phyloP scores from a whole-genome alignment of 805 yeast species.

The Kazachstania taianensis region DNA sequence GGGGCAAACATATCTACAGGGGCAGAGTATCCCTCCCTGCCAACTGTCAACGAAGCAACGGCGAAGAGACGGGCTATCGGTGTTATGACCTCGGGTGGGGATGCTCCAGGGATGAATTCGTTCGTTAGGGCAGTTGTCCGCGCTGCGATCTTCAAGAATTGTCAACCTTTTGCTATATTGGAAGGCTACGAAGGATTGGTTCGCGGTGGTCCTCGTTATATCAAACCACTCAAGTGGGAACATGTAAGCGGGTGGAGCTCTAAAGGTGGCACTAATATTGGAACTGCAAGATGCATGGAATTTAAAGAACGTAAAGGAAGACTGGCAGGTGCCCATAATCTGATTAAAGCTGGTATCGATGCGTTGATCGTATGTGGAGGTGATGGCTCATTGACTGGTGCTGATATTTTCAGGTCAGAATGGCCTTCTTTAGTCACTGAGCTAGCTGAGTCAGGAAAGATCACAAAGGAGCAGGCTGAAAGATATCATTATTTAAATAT shows the following conservation, averaged over 20 bases:
- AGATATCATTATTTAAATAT: constrained; percentile 49
- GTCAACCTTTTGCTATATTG: constrained; percentile 54
- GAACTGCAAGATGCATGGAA: constrained; percentile 64
- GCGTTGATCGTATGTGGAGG: constrained; percentile 76
- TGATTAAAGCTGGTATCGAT: constrained; percentile 61
- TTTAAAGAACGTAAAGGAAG: constrained; percentile 60
- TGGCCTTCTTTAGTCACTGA: constrained; percentile 65
- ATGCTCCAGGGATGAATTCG: constrained; percentile 73
- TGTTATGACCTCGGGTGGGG: constrained; percentile 75
- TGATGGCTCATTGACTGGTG: constrained; percentile 76
- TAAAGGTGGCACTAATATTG: constrained; percentile 67
- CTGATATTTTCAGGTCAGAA: constrained; percentile 62
- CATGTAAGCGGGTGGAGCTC: constrained; percentile 62
- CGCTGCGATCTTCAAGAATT: constrained; percentile 50
- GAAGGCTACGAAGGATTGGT: constrained; percentile 73
- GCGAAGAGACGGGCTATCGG: constrained; percentile 40
- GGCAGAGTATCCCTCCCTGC: constrained; percentile 12
- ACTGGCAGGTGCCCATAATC: constrained; percentile 48
- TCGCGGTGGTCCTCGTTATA: constrained; percentile 42
- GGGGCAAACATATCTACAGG: constrained; percentile 7
- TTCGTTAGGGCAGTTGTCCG: constrained; percentile 66
- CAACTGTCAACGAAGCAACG: constrained; percentile 5
- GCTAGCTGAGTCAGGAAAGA: constrained; percentile 36
- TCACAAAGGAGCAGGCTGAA: constrained; percentile 37
- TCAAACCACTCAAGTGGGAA: constrained; percentile 56